Conservation (phyloP, 306 rosid species). For the Elaeagnus macrophylla region DNA sequence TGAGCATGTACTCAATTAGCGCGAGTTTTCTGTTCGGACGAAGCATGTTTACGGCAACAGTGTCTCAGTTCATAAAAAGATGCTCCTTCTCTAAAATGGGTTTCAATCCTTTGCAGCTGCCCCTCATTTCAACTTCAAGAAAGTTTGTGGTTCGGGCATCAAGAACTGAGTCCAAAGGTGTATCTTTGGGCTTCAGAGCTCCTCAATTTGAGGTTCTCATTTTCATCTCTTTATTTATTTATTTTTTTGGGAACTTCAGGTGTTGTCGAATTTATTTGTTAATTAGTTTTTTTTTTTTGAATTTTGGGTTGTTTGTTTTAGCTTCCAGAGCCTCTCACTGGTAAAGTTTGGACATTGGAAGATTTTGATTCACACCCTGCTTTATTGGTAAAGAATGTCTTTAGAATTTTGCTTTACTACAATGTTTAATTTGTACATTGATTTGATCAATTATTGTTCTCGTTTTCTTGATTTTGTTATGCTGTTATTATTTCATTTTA, state of each 20-base stretch:
- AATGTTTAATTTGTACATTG: background rate
- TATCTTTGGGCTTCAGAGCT: slow-evolving; percentile 66
- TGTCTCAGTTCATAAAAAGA: slow-evolving; percentile 10
- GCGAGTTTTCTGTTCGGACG: slow-evolving; percentile 24
- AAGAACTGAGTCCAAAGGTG: slow-evolving; percentile 51
- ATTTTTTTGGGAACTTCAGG: background rate
- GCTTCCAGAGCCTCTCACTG: slow-evolving; percentile 91
- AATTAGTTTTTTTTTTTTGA: slow-evolving; percentile 5
- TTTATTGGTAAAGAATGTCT: slow-evolving; percentile 45
- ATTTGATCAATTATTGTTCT: background rate
- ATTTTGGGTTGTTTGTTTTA: slow-evolving; percentile 18
- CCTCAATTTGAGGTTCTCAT: slow-evolving; percentile 66
- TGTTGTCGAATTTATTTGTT: slow-evolving; percentile 2
- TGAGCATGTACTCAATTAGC: slow-evolving; percentile 11
- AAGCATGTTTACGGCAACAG: slow-evolving; percentile 12
- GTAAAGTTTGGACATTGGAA: slow-evolving; percentile 67
- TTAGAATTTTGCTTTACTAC: background rate
- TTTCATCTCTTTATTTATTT: background rate
- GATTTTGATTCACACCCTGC: slow-evolving; percentile 94
- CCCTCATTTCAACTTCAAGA: slow-evolving; percentile 21
- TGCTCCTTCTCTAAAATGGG: slow-evolving; percentile 34
- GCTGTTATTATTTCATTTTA: background rate
- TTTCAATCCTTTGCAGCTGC: slow-evolving; percentile 27
- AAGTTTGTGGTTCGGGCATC: slow-evolving; percentile 47
- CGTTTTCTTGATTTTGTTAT: background rate